phyloP scores from a whole-genome alignment of 768 basidiomycete species.

The Jaapia argillacea region DNA sequence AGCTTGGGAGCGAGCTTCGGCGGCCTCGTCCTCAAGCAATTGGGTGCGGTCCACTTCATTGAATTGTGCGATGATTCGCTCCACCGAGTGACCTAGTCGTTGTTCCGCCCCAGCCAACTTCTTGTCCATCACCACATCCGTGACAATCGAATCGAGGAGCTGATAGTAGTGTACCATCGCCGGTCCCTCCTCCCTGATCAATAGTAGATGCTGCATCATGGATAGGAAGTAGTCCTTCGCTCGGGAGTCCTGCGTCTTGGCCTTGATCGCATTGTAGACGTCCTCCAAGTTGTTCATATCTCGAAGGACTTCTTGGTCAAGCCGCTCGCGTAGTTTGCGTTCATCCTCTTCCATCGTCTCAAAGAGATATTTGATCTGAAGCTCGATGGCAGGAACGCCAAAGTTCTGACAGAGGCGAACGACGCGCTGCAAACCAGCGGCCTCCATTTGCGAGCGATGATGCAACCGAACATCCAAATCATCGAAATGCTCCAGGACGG shows the following conservation, averaged over 20 bases:
- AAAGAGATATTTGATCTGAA: slow-evolving; percentile 53
- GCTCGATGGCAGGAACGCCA: slow-evolving; percentile 52
- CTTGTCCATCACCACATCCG: slow-evolving; percentile 88
- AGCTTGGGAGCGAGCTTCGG: slow-evolving; percentile 52
- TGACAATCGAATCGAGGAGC: slow-evolving; percentile 81
- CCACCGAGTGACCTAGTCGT: slow-evolving; percentile 82
- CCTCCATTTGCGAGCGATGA: slow-evolving; percentile 83
- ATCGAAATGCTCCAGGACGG: slow-evolving; percentile 51
- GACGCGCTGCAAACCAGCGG: slow-evolving; percentile 71
- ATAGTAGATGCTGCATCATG: slow-evolving; percentile 88
- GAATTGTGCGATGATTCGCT: slow-evolving; percentile 79
- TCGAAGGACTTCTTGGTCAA: slow-evolving; percentile 67
- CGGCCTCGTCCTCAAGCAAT: slow-evolving; percentile 67
- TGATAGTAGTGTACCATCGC: slow-evolving; percentile 83
- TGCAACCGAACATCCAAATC: slow-evolving; percentile 83
- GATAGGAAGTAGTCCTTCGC: slow-evolving; percentile 83
- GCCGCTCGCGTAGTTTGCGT: slow-evolving; percentile 53
- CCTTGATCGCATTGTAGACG: slow-evolving; percentile 73
- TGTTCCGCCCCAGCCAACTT: slow-evolving; percentile 78
- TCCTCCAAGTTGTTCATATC: slow-evolving; percentile 78
- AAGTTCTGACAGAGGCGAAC: slow-evolving; percentile 61
- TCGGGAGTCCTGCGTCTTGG: slow-evolving; percentile 68
- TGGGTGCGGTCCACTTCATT: slow-evolving; percentile 84
- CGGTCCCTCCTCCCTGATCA: slow-evolving; percentile 84
- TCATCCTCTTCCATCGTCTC: slow-evolving; percentile 66